Evolutionary conservation across 1,284 basidiomycete species (phyloP).

Genomic region (Heterobasidion parviporum): DNA sequence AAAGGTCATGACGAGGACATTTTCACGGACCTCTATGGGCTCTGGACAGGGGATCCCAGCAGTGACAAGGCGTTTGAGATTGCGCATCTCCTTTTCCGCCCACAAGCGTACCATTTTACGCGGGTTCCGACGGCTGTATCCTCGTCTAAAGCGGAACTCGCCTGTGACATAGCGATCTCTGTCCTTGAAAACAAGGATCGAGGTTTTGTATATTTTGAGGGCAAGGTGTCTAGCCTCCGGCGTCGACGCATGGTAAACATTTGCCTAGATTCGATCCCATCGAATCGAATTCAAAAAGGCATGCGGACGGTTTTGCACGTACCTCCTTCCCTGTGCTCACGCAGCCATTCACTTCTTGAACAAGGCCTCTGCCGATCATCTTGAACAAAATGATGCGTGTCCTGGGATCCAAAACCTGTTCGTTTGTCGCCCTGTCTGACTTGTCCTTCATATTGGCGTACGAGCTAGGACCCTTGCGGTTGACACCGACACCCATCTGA

Average conservation of each 20-base stretch:
- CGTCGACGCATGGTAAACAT: constrained; percentile 84
- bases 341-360: constrained; percentile 88
- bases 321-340: constrained; percentile 96
- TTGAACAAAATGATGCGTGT: constrained; percentile 89
- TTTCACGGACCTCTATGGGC: constrained; percentile 90
- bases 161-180: constrained; percentile 90
- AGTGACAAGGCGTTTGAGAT: constrained; percentile 76
- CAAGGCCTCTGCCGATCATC: constrained; percentile 82
- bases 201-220: constrained; percentile 98
- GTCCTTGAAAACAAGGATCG: constrained; percentile 96
- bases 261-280: constrained; percentile 53
- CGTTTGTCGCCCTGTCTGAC: constrained; percentile 87
- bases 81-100: constrained; percentile 99
- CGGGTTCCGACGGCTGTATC: constrained; percentile 90
- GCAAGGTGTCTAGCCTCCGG: constrained; percentile 65
- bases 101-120: constrained; percentile 98
- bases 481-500: constrained; percentile 72
- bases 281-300: background rate
- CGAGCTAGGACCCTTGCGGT: constrained; percentile 83
- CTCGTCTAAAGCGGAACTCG: constrained; percentile 89
- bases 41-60: constrained; percentile 85
- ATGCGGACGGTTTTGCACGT: constrained; percentile 11
- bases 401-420: constrained; percentile 89
- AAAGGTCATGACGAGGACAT: constrained; percentile 96
- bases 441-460: constrained; percentile 88